phyloP scores from a whole-genome alignment of 345 rosid species.

The Mercurialis annua region DNA sequence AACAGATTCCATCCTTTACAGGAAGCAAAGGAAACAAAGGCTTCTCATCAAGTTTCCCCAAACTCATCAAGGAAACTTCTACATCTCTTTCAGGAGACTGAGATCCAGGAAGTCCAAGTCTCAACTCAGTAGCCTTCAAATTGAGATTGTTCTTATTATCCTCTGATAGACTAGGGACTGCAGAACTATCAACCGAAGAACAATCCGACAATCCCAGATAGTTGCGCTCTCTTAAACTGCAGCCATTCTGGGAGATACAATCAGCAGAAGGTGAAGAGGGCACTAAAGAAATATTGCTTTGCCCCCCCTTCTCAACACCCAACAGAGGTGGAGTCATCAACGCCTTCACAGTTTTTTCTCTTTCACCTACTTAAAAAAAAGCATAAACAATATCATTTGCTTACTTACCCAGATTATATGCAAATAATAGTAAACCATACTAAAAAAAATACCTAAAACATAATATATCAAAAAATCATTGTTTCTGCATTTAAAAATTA shows the following conservation, averaged over 20 bases:
- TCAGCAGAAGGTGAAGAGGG: slow-evolving; percentile 47
- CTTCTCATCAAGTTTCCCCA: slow-evolving; percentile 63
- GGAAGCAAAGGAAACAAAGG: slow-evolving; percentile 73
- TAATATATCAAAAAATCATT: too few species aligned
- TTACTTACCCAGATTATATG: not conserved
- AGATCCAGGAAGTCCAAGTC: slow-evolving; percentile 84
- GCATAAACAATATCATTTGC: slow-evolving; percentile 8
- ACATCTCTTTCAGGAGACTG: slow-evolving; percentile 64
- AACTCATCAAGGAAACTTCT: slow-evolving; percentile 38
- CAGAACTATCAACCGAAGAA: slow-evolving; percentile 75
- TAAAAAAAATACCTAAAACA: too few species aligned
- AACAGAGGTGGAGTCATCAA: slow-evolving; percentile 66
- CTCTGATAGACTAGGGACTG: slow-evolving; percentile 39
- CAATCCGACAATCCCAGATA: slow-evolving; percentile 74
- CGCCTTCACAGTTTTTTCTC: slow-evolving; percentile 17
- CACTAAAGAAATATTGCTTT: slow-evolving; percentile 39
- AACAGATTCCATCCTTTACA: slow-evolving; percentile 48
- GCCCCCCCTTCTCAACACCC: slow-evolving; percentile 54
- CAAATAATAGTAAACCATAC: too few species aligned
- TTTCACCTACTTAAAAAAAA: slow-evolving; percentile 21
- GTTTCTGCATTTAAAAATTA: not conserved
- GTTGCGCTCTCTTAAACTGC: slow-evolving; percentile 59
- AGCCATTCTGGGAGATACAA: slow-evolving; percentile 37
- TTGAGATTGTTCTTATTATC: slow-evolving; percentile 56
- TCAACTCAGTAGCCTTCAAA: slow-evolving; percentile 78